Base-by-base conservation (phyloP, 2,329 filamentous ascomycete genomes). In the Sporothrix pseudoabietina region DNA sequence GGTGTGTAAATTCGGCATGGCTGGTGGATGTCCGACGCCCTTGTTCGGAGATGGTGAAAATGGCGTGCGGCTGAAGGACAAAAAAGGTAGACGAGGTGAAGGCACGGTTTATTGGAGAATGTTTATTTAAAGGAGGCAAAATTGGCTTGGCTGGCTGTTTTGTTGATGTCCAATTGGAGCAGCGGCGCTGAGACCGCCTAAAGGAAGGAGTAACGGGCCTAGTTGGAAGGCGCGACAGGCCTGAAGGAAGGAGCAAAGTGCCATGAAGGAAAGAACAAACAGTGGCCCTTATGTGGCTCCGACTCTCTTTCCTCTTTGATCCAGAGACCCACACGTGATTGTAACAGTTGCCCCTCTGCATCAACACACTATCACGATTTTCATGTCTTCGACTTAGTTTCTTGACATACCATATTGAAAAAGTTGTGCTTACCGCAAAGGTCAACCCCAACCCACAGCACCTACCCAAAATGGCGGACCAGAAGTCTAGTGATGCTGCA, bases 31-130 rank as follows among this genome's bases (percentile, higher is more conserved):
- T 69, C 71, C 71, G 59, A 65, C 59, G 61, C 49, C 71, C 71
- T 54, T 72, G 71, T 72, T 72, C 71, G 71, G 71, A 72, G 71
- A 47, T 72, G 61, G 57, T 41, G 35, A 63, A 39, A 12, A n/a
- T 41, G 57, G 70, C 49, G 61, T 72, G 71, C 71, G 71, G 71
- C 71, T 72, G 71, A 72, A 47, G n/a, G 19, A 35, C 44, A 41
- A 70, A 22, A 57, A 32, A 30, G 66, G 44, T 14, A 68, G 63
- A 41, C 52, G 52, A 55, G 52, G 52, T 26, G n/a, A 26, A 26
- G 6, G 4, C 7, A 26, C 22, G 52, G 4, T 4, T 26, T 55
- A 55, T 14, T 32, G 54, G 44, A 10, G 52, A 54, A 9, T 16
- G 4, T 22, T 54, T 26, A 26, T 26, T 26, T 8, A 22, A 49